Evolutionary conservation across 805 yeast genomes (phyloP).

Genomic region (Candida sithepensis): DNA sequence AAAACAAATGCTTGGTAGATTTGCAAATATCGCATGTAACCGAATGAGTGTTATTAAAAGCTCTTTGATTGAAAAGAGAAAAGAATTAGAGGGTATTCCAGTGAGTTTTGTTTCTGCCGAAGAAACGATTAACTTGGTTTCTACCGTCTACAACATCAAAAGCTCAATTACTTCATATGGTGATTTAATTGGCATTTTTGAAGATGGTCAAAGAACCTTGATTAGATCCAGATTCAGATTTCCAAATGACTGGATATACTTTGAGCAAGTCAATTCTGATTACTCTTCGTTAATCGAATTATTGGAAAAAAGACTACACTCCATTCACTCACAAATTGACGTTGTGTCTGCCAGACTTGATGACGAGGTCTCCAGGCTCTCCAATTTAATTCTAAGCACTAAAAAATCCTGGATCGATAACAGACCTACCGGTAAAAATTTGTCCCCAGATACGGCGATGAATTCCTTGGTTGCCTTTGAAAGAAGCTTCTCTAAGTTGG

Average conservation of each 20-base stretch:
- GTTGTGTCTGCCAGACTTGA: conserved; percentile 41
- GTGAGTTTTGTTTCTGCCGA: conserved; percentile 36
- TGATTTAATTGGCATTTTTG: conserved; percentile 17
- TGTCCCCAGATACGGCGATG: conserved; percentile 44
- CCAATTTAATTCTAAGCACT: conserved; percentile 30
- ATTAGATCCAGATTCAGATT: conserved; percentile 43
- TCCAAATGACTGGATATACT: conserved; percentile 52
- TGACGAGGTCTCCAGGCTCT: conserved; percentile 37
- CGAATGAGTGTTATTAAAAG: conserved; percentile 30
- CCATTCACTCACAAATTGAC: conserved; percentile 33
- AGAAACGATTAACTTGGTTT: conserved; percentile 36
- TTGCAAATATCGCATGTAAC: conserved; percentile 36
- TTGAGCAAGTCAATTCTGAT: conserved; percentile 60
- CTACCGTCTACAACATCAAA: conserved; percentile 33
- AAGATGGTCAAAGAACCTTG: conserved; percentile 28
- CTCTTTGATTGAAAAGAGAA: conserved; percentile 32
- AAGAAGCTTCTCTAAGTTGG: conserved; percentile 8
- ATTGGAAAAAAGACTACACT: conserved; percentile 27
- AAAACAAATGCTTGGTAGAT: conserved; percentile 36
- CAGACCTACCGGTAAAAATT: conserved; percentile 43
- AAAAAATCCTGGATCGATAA: conserved; percentile 44
- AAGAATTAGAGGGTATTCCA: conserved; percentile 33
- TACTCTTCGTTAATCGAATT: conserved; percentile 38
- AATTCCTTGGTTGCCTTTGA: conserved; percentile 29
- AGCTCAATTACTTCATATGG: conserved; percentile 22